Percentiles rank a stretch among this genome's conserved stretches.
Evolutionary conservation across 1,284 basidiomycete genomes (phyloP).

Genomic region (Pseudozyma hubeiensis): DNA sequence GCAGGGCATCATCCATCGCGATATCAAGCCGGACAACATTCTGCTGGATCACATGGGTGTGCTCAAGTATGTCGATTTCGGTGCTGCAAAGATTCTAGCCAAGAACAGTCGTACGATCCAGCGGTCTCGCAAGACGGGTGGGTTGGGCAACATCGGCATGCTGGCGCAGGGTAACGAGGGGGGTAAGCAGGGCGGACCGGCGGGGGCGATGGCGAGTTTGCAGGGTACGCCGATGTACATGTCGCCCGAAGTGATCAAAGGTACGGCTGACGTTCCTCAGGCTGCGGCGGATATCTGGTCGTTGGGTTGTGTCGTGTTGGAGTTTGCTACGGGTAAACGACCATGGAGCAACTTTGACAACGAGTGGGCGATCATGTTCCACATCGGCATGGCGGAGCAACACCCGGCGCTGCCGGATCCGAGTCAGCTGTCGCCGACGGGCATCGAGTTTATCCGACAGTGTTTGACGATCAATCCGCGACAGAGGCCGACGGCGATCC

Average conservation of each 20-base stretch:
- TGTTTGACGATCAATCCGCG: slow-evolving; percentile 90
- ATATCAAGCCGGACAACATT: slow-evolving; percentile 99
- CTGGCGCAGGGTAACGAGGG: slow-evolving; percentile 71
- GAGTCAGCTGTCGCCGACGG: slow-evolving; percentile 85
- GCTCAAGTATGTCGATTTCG: slow-evolving; percentile 98
- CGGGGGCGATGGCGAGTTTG: slow-evolving; percentile 74
- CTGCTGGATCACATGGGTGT: slow-evolving; percentile 91
- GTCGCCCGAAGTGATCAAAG: slow-evolving; percentile 98
- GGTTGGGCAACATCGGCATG: slow-evolving; percentile 44
- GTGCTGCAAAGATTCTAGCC: slow-evolving; percentile 95
- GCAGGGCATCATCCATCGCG: slow-evolving; percentile 91
- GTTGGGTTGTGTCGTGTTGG: slow-evolving; percentile 93
- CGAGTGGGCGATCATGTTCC: slow-evolving; percentile 99
- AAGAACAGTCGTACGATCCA: slow-evolving; percentile 81
- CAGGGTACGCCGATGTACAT: slow-evolving; percentile 99
- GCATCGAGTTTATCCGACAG: slow-evolving; percentile 92
- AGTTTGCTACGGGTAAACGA: slow-evolving; percentile 94
- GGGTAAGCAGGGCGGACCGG: slow-evolving; percentile 58
- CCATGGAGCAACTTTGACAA: slow-evolving; percentile 99
- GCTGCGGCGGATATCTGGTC: slow-evolving; percentile 99
- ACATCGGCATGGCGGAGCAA: slow-evolving; percentile 95
- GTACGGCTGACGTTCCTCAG: slow-evolving; percentile 75
- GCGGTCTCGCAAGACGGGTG: slow-evolving; percentile 54
- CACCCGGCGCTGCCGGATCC: slow-evolving; percentile 94
- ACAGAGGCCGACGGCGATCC: slow-evolving; percentile 83